These are phyloP conservation scores for Lactifluus hygrophoroides DNA, from an alignment of 768 basidiomycete species.

Conservation along the genomic window DNA sequence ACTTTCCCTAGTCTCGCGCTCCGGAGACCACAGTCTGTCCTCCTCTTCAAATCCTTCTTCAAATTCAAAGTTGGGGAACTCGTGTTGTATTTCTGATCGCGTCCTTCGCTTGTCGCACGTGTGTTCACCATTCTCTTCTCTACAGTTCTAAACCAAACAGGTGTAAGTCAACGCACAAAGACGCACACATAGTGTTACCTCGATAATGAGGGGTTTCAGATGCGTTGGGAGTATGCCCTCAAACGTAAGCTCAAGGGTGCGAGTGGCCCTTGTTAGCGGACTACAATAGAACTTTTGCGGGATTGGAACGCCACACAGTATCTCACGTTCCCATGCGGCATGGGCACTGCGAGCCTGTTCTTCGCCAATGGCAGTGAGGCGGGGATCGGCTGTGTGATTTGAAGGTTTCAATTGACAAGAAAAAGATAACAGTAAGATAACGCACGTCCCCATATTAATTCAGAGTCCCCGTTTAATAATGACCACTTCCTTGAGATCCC, in stretches of 20 bases:
- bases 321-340: constrained; percentile 16
- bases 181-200: constrained; percentile 4
- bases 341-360: constrained; percentile 16
- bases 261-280: constrained; percentile 16
- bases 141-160: constrained; percentile 6
- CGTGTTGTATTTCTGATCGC: constrained; percentile 10
- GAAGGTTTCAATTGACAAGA: neutral
- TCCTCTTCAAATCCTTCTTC: constrained; percentile 20
- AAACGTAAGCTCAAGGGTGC: constrained; percentile 18
- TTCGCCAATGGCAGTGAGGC: constrained; percentile 17
- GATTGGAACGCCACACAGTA: constrained; percentile 6
- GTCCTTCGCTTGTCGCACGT: constrained; percentile 17
- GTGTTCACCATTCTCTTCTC: constrained; percentile 17
- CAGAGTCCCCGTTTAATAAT: constrained; percentile 13
- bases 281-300: constrained; percentile 16
- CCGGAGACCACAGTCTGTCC: constrained; percentile 10
- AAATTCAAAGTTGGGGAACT: constrained; percentile 15
- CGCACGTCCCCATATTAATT: constrained; percentile 20
- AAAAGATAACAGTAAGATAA: neutral
- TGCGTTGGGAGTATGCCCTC: constrained; percentile 3
- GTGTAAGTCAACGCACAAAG: neutral
- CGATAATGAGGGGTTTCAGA: constrained; percentile 15
- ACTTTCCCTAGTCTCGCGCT: constrained; percentile 5
- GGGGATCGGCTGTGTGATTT: constrained; percentile 17
- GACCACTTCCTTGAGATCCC: constrained; percentile 13